phyloP scores from a whole-genome alignment of 208 protist genomes.

The Leishmania gerbilli region DNA sequence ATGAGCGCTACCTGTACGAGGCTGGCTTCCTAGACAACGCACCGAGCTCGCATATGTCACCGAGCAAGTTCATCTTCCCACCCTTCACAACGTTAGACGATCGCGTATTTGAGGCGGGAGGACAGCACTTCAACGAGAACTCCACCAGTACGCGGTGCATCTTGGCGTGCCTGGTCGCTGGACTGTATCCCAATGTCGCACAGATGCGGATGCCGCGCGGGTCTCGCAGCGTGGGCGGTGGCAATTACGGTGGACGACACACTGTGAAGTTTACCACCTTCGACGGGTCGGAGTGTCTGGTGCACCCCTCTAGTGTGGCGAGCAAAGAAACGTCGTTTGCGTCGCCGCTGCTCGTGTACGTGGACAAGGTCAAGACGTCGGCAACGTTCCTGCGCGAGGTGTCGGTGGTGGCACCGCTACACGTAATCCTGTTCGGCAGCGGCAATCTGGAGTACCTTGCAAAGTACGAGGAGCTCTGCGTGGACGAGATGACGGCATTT shows the following conservation, averaged over 20 bases:
- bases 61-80: slow-evolving; percentile 60
- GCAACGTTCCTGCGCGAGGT: slow-evolving; percentile 91
- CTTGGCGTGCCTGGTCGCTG: slow-evolving; percentile 91
- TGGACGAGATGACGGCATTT: slow-evolving; percentile 83
- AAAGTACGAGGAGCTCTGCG: slow-evolving; percentile 82
- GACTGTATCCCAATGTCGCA: slow-evolving; percentile 95
- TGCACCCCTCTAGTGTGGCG: slow-evolving; percentile 94
- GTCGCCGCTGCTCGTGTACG: slow-evolving; percentile 90
- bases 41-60: slow-evolving; percentile 10
- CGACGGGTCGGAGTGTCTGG: slow-evolving; percentile 79
- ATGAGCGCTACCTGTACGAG: slow-evolving; percentile 91
- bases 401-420: slow-evolving; percentile 88
- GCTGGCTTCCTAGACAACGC: slow-evolving; percentile 85
- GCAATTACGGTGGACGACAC: slow-evolving; percentile 12
- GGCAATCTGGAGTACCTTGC: slow-evolving; percentile 76
- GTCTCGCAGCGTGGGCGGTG: slow-evolving; percentile 1
- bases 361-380: slow-evolving; percentile 95
- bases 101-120: slow-evolving; percentile 83
- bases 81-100: slow-evolving; percentile 75
- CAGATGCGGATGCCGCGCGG: slow-evolving; percentile 43
- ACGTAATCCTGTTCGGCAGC: slow-evolving; percentile 94
- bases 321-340: slow-evolving; percentile 63
- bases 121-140: slow-evolving; percentile 85
- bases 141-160: slow-evolving; percentile 83
- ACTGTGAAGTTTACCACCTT: slow-evolving; percentile 54